Evolutionary conservation across 1,284 basidiomycete species (phyloP), one percentile per base, ranked within the genome.

Genomic region (Leccinum variabile): DNA sequence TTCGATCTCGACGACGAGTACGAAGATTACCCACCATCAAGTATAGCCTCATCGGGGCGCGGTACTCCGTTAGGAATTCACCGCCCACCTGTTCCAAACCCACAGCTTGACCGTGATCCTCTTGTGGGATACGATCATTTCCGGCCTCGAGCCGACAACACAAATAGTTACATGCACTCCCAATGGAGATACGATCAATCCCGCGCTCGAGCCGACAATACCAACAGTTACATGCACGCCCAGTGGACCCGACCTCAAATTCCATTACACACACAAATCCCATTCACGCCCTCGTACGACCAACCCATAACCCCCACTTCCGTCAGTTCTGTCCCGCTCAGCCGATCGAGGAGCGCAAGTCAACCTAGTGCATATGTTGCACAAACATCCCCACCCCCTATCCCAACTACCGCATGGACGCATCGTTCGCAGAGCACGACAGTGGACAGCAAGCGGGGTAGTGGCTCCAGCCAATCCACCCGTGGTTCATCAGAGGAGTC

Each of bases 401-500:
- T 88, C 50, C 84, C 88, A 57, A 66, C 79, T 65, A 74, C 78
- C n/a, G 76, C 80, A 22, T 89, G 89, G 87, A 73, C 74, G 49
- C 80, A 84, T 37, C 77, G 81, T 22, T 75, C 79, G 22, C 80
- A 78, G 58, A 75, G 84, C 52, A 82, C 86, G 64, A 82, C 81
- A 0, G 44, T 25, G 33, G 82, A 80, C 54, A 82, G 80, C 69
- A 89, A 91, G 75, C 81, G 90, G 58, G 87, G 87, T 57, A 93
- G 91, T 67, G 88, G 90, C 5, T 91, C 89, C 54, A 92, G 91
- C 70, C 84, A 90, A 72, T 90, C 88, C 25, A 91, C 90, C 6
- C 72, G 52, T 37, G 88, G 85, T 66, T 90, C 89, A 69, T 91
- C 90, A 9, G 88, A 91, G 67, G 90, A 90, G 68, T 92, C 90